Percentiles rank a stretch among this genome's conserved stretches.
Conservation (phyloP, 345 rosid genomes). For the Viola odorata region DNA sequence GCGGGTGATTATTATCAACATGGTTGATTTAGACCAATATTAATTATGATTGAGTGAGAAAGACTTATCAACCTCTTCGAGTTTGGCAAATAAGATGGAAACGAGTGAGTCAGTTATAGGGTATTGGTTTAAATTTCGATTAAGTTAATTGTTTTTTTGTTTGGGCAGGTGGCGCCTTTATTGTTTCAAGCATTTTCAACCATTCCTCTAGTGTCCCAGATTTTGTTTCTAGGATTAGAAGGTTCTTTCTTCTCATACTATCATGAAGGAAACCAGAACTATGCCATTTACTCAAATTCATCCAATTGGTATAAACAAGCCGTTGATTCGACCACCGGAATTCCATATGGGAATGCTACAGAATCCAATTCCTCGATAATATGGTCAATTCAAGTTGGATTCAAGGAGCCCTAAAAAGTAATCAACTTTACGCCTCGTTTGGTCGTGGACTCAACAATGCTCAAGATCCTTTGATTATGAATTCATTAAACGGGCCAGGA, state of each 20-base stretch:
- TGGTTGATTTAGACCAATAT: background rate
- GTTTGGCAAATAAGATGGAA: no score
- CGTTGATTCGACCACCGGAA: conserved; percentile 32
- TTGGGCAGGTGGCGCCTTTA: conserved; percentile 36
- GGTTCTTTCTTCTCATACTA: conserved; percentile 36
- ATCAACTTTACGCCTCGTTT: conserved; percentile 27
- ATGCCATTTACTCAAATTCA: conserved; percentile 30
- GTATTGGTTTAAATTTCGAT: background rate
- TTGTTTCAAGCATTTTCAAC: conserved; percentile 33
- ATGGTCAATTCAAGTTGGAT: conserved; percentile 29
- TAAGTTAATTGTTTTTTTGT: background rate
- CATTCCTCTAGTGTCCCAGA: conserved; percentile 36
- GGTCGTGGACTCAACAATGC: conserved; percentile 26
- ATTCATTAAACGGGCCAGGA: conserved; percentile 21
- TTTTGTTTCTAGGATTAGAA: conserved; percentile 37
- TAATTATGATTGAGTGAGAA: background rate
- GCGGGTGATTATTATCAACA: no score
- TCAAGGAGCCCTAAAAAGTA: conserved; percentile 23
- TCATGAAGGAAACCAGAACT: conserved; percentile 21
- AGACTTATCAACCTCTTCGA: background rate
- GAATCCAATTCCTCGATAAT: background rate
- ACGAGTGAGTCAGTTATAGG: background rate
- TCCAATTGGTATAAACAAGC: conserved; percentile 36
- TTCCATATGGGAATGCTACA: conserved; percentile 28
- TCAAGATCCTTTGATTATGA: conserved; percentile 25